Base-by-base conservation (phyloP, 1,284 basidiomycete genomes). In the Puccinia triticina region DNA sequence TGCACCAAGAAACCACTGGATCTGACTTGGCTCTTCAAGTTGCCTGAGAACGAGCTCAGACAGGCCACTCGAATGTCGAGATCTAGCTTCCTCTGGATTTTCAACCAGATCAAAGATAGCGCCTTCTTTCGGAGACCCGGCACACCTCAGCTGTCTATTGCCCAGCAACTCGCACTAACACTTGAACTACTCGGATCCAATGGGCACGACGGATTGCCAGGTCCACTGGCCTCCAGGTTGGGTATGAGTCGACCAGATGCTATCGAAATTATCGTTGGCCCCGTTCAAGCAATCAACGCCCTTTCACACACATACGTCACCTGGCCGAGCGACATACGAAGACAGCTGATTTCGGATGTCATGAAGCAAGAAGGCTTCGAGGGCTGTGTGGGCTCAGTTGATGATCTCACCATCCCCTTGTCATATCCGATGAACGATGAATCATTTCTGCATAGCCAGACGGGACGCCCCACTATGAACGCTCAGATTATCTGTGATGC, bases 401-500 rank as follows among this genome's bases (percentile, higher is more conserved):
- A 72, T 50, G 71, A 55, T 48, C 26, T 55, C 5, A 72, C n/a
- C 43, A 50, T 72, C 34, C 43, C 46, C 18, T 18, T 72, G 8
- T 72, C 64, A 12, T 66, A 66, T 66, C 37, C 64, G 2, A 34
- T n/a, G 2, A 32, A 32, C 21, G 64, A 66, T 11, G 64, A 66
- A 7, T 40, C 64, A 21, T 66, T 66, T 37, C 64, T 40, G 21
- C 40, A 40, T 64, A 61, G 59, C 26, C 53, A 61, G 18, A 57
- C 50, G 23, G 57, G 57, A 23, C 50, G 12, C 4, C 55, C 34
- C 46, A 46, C 46, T 8, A 59, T 76, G 8, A 76, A 76, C 37
- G 74, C 57, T 18, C 74, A 76, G 57, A 76, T 76, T 40, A 53
- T 76, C 34, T 76, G 74, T 14, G 74, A 76, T 61, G 55, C 7